Conservation (phyloP, 164 flowering plant species). For the Liquidambar formosana region DNA sequence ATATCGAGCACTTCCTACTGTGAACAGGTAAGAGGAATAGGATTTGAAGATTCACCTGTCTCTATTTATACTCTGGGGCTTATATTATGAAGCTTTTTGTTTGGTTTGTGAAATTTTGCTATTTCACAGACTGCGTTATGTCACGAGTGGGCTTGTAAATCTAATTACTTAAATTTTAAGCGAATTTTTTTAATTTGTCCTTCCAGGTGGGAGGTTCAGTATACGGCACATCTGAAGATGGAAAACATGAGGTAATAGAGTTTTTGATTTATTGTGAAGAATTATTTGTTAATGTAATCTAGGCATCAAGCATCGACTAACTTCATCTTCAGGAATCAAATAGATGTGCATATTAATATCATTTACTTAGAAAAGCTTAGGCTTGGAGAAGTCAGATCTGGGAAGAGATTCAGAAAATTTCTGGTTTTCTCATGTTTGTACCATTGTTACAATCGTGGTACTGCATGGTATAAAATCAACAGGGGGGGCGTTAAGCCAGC, state of each 20-base stretch:
- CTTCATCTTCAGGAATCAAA: not conserved
- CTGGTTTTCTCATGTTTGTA: too few relatives aligned
- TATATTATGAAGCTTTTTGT: not conserved
- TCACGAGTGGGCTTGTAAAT: not conserved
- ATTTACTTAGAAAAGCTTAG: too few relatives aligned
- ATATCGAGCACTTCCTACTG: conserved; percentile 39
- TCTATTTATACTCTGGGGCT: not conserved
- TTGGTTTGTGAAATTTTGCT: conserved; percentile 1
- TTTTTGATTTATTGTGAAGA: not conserved
- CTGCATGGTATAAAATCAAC: too few relatives aligned
- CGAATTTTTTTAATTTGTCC: not conserved
- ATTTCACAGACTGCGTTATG: not conserved
- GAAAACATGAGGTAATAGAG: conserved; percentile 35
- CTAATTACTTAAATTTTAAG: not conserved
- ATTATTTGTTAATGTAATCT: not conserved
- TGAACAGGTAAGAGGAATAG: conserved; percentile 39
- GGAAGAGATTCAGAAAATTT: too few relatives aligned
- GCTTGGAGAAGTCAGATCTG: too few relatives aligned
- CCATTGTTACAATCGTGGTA: too few relatives aligned
- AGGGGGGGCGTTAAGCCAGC: too few relatives aligned
- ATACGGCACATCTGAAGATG: conserved; percentile 21
- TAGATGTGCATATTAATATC: too few relatives aligned
- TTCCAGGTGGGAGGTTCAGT: conserved; percentile 33
- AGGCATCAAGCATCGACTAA: too few relatives aligned
- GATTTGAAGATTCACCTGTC: not conserved